Evolutionary conservation across 2,329 filamentous ascomycete species (phyloP).

Genomic region (Colletotrichum sp.): DNA sequence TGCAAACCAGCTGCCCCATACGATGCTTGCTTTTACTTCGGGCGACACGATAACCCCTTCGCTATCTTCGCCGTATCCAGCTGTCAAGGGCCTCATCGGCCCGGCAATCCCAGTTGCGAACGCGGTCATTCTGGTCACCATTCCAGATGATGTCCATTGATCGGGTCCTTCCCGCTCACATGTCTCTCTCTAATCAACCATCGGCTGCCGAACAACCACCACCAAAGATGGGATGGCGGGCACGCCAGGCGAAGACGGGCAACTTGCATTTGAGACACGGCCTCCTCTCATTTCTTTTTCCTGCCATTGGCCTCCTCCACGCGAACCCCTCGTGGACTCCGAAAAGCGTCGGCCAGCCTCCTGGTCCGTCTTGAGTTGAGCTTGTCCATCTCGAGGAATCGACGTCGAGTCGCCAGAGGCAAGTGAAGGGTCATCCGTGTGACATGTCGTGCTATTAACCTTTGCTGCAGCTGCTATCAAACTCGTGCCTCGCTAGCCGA

Average conservation of each 20-base stretch:
- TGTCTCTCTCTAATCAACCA: neutral
- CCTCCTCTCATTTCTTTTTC: slow-evolving; percentile 6
- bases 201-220: neutral
- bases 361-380: neutral
- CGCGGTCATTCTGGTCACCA: neutral
- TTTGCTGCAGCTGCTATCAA: slow-evolving; percentile 9
- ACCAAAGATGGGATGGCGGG: neutral
- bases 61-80: neutral
- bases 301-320: neutral
- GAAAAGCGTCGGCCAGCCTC: neutral
- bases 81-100: neutral
- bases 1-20: neutral
- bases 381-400: neutral
- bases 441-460: slow-evolving; percentile 22
- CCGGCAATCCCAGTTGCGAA: neutral
- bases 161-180: slow-evolving; percentile 10
- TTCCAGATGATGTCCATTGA: slow-evolving; percentile 16
- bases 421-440: slow-evolving; percentile 1
- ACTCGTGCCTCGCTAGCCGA: neutral
- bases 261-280: neutral
- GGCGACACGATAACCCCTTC: neutral
- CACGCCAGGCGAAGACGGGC: neutral
- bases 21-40: neutral
- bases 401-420: neutral
- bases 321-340: slow-evolving; percentile 3